These are phyloP conservation scores for Vachellia pachyceras DNA, from an alignment of 306 rosid species.

Conservation along the genomic window DNA sequence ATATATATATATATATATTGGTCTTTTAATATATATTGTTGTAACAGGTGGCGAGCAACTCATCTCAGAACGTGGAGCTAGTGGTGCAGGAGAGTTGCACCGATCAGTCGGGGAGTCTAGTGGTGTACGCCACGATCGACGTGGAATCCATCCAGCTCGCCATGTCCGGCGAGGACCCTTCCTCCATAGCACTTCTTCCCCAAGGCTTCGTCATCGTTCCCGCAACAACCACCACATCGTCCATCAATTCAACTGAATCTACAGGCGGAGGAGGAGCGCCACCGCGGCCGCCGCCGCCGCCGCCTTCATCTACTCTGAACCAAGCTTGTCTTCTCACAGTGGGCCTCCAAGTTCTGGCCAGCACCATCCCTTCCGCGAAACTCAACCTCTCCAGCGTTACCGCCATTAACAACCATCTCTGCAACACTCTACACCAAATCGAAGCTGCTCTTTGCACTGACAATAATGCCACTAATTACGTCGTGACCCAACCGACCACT, in stretches of 20 bases:
- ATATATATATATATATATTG: too few species aligned
- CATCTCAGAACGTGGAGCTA: slow-evolving; percentile 86
- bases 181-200: slow-evolving; percentile 89
- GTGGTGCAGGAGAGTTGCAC: slow-evolving; percentile 97
- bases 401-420: slow-evolving; percentile 82
- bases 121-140: slow-evolving; percentile 76
- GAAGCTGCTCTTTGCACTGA: slow-evolving; percentile 56
- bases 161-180: slow-evolving; percentile 89
- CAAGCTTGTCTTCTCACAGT: slow-evolving; percentile 77
- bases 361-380: slow-evolving; percentile 80
- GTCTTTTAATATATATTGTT: too few species aligned
- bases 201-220: slow-evolving; percentile 84
- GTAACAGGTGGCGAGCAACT: slow-evolving; percentile 92
- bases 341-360: slow-evolving; percentile 83
- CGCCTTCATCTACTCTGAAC: neutral
- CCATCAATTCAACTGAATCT: slow-evolving; percentile 36
- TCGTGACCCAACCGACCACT: slow-evolving; percentile 36
- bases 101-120: slow-evolving; percentile 77
- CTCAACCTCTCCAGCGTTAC: slow-evolving; percentile 79
- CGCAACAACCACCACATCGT: slow-evolving; percentile 27
- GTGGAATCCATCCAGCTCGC: slow-evolving; percentile 91
- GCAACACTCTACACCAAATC: slow-evolving; percentile 83
- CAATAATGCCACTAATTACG: slow-evolving; percentile 26
- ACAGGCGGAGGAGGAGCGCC: neutral
- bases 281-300: too few species aligned